These are phyloP conservation scores for Globisporangium nunn DNA, from an alignment of 352 stramenopile species.

Conservation along the genomic window DNA sequence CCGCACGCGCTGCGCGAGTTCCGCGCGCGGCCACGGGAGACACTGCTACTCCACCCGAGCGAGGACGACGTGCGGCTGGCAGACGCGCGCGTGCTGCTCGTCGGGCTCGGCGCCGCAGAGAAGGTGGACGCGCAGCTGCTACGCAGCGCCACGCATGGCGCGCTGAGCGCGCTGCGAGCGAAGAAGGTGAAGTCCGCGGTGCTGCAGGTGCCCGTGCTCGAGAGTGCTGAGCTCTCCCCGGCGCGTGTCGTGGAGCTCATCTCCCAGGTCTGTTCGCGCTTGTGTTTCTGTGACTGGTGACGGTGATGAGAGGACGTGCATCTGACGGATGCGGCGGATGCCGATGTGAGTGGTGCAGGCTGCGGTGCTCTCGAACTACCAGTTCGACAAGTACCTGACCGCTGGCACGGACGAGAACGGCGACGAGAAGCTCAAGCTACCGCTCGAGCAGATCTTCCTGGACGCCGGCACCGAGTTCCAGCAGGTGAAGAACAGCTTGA, in stretches of 20 bases:
- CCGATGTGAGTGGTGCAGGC: slow-evolving; percentile 16
- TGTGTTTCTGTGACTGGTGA: neutral
- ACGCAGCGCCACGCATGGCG: slow-evolving; percentile 60
- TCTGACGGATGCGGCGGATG: neutral
- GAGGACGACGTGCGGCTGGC: slow-evolving; percentile 23
- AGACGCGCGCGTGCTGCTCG: slow-evolving; percentile 57
- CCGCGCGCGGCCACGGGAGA: slow-evolving; percentile 54
- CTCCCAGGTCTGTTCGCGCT: slow-evolving; percentile 23
- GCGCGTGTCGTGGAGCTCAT: slow-evolving; percentile 58
- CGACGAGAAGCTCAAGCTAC: slow-evolving; percentile 59
- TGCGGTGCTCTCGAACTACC: slow-evolving; percentile 82
- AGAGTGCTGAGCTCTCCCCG: slow-evolving; percentile 19
- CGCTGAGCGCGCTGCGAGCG: slow-evolving; percentile 34
- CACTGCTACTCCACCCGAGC: slow-evolving; percentile 64
- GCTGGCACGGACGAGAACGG: slow-evolving; percentile 43
- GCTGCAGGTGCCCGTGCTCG: slow-evolving; percentile 41
- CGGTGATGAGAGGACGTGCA: neutral
- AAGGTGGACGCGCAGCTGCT: slow-evolving; percentile 61
- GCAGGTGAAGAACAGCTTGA: slow-evolving; percentile 19
- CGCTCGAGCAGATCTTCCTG: slow-evolving; percentile 59
- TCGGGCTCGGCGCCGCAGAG: slow-evolving; percentile 59
- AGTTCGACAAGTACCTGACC: slow-evolving; percentile 80
- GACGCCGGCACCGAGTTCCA: slow-evolving; percentile 48
- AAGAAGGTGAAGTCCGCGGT: slow-evolving; percentile 52
- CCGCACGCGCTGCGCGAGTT: slow-evolving; percentile 60